Percentiles rank a stretch among this genome's conserved stretches.
These are phyloP conservation scores for Kwoniella newhampshirensis DNA, from an alignment of 768 basidiomycete genomes.

Conservation along the genomic window DNA sequence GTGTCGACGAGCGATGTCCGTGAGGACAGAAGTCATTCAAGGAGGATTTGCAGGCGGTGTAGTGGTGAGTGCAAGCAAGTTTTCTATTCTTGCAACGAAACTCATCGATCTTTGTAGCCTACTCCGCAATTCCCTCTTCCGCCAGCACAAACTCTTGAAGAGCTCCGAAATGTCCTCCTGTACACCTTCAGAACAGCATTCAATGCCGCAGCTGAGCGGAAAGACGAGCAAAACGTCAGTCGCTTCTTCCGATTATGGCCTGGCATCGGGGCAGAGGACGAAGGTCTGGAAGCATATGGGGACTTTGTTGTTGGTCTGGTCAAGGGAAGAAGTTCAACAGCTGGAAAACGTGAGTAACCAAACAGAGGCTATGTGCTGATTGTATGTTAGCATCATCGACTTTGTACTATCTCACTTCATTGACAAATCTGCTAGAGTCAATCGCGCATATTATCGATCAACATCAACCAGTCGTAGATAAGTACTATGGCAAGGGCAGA, in stretches of 20 bases:
- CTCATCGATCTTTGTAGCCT: conserved; percentile 61
- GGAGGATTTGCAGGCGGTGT: conserved; percentile 82
- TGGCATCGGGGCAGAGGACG: conserved; percentile 85
- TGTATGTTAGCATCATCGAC: conserved; percentile 74
- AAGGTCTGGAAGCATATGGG: conserved; percentile 89
- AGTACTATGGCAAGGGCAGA: conserved; percentile 88
- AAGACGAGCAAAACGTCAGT: conserved; percentile 82
- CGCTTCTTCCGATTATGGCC: conserved; percentile 98
- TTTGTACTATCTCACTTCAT: conserved; percentile 80
- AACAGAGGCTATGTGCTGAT: conserved; percentile 7
- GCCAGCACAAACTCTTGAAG: conserved; percentile 76
- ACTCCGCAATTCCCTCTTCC: conserved; percentile 83
- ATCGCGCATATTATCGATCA: conserved; percentile 96
- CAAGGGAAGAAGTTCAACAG: conserved; percentile 69
- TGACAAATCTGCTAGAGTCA: conserved; percentile 91
- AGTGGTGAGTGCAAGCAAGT: conserved; percentile 63
- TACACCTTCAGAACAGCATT: conserved; percentile 77
- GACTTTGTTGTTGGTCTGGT: conserved; percentile 90
- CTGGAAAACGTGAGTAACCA: conserved; percentile 71
- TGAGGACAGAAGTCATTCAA: conserved; percentile 72
- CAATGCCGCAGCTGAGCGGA: conserved; percentile 71
- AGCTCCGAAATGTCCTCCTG: conserved; percentile 72
- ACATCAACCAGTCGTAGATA: conserved; percentile 95
- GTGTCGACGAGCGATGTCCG: conserved; percentile 84
- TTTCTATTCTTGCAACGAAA: neutral